Percentiles rank a stretch among this genome's conserved stretches.
phyloP scores from a whole-genome alignment of 768 basidiomycete genomes.

The Boletus reticuloceps region DNA sequence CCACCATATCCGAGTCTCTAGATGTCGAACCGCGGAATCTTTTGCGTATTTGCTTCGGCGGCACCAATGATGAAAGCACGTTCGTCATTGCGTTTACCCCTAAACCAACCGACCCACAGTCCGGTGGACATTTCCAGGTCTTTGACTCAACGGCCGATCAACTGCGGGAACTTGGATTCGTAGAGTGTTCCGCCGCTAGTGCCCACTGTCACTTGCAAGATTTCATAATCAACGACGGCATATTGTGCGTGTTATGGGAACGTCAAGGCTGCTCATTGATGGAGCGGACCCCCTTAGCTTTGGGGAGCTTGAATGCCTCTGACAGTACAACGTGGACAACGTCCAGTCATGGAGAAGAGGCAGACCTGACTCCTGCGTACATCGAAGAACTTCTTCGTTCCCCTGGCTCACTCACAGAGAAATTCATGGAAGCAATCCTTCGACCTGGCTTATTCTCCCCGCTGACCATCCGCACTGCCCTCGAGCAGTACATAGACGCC shows the following conservation, averaged over 20 bases:
- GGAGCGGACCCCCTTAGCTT: constrained; percentile 51
- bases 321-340: constrained; percentile 46
- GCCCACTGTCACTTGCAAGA: constrained; percentile 75
- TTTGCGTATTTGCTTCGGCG: constrained; percentile 57
- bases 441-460: constrained; percentile 86
- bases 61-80: constrained; percentile 48
- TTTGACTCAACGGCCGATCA: constrained; percentile 55
- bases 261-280: constrained; percentile 71
- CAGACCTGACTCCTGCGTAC: constrained; percentile 79
- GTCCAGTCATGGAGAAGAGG: constrained; percentile 63
- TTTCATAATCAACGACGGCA: constrained; percentile 55
- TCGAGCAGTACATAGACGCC: constrained; percentile 77
- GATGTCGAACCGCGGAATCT: constrained; percentile 61
- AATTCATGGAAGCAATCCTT: constrained; percentile 81
- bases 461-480: constrained; percentile 74
- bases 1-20: constrained; percentile 46
- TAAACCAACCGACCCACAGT: constrained; percentile 56
- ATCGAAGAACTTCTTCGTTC: constrained; percentile 80
- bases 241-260: constrained; percentile 77
- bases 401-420: constrained; percentile 69
- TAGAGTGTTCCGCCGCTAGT: constrained; percentile 60
- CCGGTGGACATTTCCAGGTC: constrained; percentile 81
- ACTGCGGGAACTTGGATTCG: constrained; percentile 52
- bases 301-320: constrained; percentile 34
- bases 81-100: constrained; percentile 74